Base-by-base conservation (phyloP, 805 yeast genomes). In the Lachancea waltii region DNA sequence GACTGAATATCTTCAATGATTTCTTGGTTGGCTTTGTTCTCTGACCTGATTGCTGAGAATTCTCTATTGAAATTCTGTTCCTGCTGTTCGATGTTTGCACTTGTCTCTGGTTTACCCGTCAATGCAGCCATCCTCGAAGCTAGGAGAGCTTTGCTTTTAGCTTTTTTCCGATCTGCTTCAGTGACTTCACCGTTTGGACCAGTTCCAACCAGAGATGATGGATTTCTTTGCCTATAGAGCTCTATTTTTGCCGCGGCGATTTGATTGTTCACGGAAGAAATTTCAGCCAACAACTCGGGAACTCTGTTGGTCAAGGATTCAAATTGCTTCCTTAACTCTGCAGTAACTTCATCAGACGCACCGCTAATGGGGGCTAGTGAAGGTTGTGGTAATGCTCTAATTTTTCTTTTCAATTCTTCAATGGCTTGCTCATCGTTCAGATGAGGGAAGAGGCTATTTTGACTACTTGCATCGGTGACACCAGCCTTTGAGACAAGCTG, bases 111-210 rank as follows among this genome's bases (percentile, higher is more conserved):
- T 51, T 79, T 81, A 5, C 96, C 96, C 0, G 97, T 89, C 51
- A 90, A 72, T 3, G 90, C 85, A 20, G 95, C 95, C 95, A 90
- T 87, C 49, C 95, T 74, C 35, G 89, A 84, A 46, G 79, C 78
- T 49, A 92, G 68, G 40, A 79, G 64, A 28, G 90, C 94, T 54
- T 83, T 81, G 29, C 85, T 79, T 49, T 74, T 80, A 27, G 90
- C 92, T 50, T 83, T 82, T 46, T 83, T 74, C 43, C 83, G 73
- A 56, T 89, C 97, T 10, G 77, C 63, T 18, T 85, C 96, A 3
- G 97, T 89, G 7, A 86, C 74, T 43, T 77, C 77, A 21, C 97
- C 97, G 52, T 81, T 77, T 33, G 86, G 81, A 6, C 97, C 97
- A 5, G 92, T 75, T 4, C 96, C 97, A 19, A 70, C 67, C 61